These are phyloP conservation scores for Capniomyces stellatus DNA, from an alignment of 371 early-diverging fungal genomes.

Conservation along the genomic window DNA sequence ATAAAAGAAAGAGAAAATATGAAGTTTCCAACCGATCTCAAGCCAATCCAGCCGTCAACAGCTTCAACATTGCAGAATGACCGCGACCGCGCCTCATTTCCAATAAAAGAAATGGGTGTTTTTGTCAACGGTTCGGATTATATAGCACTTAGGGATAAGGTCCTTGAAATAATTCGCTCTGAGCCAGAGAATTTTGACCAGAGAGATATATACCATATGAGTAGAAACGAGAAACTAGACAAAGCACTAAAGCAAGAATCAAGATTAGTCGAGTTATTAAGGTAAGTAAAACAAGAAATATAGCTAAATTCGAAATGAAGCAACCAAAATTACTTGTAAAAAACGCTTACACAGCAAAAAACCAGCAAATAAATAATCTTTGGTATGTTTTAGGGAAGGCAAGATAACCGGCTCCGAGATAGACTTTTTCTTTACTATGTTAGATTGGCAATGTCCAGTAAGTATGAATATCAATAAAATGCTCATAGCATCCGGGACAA, in stretches of 20 bases:
- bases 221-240: conserved; percentile 20
- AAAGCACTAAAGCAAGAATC: conserved; percentile 18
- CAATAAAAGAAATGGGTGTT: not conserved
- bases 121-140: not conserved
- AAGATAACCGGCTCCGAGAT: no score
- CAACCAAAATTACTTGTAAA: no score
- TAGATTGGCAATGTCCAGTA: no score
- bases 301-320: no score
- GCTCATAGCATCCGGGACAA: no score
- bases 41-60: not conserved
- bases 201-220: conserved; percentile 16
- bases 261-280: conserved; percentile 13
- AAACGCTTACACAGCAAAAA: no score
- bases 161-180: conserved; percentile 8
- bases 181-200: conserved; percentile 20
- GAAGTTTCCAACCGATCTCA: not conserved
- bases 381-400: no score
- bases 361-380: no score
- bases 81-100: not conserved
- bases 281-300: no score
- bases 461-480: no score
- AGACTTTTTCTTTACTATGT: no score
- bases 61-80: not conserved
- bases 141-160: conserved; percentile 4
- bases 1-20: not conserved